Percentiles rank a stretch among this genome's conserved stretches.
These are phyloP conservation scores for Erigeron philadelphicus DNA, from an alignment of 140 eudicot species.

Conservation along the genomic window DNA sequence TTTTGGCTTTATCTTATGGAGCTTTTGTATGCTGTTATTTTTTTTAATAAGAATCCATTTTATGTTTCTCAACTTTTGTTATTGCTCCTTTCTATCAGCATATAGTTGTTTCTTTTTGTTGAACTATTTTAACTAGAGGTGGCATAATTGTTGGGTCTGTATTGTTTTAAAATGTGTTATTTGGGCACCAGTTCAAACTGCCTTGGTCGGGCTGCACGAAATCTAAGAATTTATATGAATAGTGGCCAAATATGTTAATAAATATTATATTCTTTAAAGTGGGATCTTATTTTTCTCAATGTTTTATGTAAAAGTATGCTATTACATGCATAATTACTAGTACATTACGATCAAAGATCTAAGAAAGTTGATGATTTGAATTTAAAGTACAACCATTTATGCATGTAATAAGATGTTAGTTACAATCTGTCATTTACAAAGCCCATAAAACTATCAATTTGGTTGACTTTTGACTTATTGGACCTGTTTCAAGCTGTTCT, in stretches of 20 bases:
- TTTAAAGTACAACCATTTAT: no score
- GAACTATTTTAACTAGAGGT: background rate
- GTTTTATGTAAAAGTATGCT: background rate
- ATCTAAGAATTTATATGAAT: background rate
- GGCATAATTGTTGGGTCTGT: background rate
- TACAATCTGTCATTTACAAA: no score
- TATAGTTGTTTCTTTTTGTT: background rate
- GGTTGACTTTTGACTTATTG: background rate
- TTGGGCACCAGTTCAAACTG: background rate
- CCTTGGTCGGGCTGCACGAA: background rate
- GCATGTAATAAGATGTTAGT: no score
- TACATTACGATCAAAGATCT: no score
- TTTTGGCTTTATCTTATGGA: slow-evolving; percentile 35
- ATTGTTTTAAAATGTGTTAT: background rate
- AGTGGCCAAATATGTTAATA: background rate
- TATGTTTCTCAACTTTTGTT: slow-evolving; percentile 9
- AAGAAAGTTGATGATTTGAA: no score
- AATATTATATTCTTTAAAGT: background rate
- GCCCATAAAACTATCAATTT: background rate
- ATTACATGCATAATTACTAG: no score
- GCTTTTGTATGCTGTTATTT: slow-evolving; percentile 28
- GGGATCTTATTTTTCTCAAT: background rate
- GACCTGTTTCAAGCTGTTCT: background rate
- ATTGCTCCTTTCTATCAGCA: background rate
- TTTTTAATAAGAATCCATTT: slow-evolving; percentile 28